Evolutionary conservation across 768 basidiomycete species (phyloP).

Genomic region (Tephrocybe sp.): DNA sequence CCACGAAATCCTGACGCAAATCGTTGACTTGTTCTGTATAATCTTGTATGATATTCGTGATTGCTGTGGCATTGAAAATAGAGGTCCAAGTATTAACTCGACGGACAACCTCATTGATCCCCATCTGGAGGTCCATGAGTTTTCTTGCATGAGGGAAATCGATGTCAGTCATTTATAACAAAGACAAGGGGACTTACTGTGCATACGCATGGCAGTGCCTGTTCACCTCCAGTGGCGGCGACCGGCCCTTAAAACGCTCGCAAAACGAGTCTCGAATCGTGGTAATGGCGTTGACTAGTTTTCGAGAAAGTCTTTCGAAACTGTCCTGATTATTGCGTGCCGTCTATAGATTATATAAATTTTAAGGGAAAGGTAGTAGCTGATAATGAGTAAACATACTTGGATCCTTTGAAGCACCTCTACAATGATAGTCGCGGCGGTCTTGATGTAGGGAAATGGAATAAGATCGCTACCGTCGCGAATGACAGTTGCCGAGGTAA

Average conservation of each 20-base stretch:
- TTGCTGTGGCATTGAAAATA: not conserved
- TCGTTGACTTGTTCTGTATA: not conserved
- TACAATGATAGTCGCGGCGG: not conserved
- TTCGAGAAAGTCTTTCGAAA: not conserved
- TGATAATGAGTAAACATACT: not conserved
- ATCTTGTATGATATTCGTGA: not conserved
- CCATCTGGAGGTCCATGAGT: not conserved
- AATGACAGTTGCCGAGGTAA: not conserved
- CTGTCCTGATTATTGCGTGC: not conserved
- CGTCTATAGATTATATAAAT: not conserved
- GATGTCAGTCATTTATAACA: too few relatives aligned
- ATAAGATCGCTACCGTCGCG: not conserved
- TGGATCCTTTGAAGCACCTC: not conserved
- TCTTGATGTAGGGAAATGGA: not conserved
- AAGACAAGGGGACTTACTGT: not conserved
- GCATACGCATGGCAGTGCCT: not conserved
- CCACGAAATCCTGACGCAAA: not conserved
- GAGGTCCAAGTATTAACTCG: not conserved
- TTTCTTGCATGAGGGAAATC: not conserved
- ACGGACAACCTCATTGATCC: not conserved
- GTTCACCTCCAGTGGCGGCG: not conserved
- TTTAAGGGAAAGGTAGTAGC: not conserved
- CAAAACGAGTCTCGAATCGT: not conserved
- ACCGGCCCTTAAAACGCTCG: not conserved
- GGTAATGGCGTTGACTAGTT: not conserved